phyloP scores from a whole-genome alignment of 768 basidiomycete species.

The Tephrocybe sp. region DNA sequence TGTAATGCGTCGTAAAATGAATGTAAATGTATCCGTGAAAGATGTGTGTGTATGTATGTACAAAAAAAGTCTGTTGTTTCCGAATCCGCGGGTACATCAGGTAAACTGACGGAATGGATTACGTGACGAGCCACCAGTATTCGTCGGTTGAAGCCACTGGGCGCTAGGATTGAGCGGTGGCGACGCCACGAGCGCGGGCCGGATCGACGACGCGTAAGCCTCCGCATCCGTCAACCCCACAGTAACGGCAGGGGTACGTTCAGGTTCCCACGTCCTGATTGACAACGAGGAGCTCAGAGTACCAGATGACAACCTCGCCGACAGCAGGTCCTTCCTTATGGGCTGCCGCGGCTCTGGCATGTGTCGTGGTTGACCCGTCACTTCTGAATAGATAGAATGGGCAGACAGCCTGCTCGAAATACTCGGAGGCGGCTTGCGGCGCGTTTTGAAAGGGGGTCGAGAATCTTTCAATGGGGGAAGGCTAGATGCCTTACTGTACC shows the following conservation, averaged over 20 bases:
- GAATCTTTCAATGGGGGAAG: conserved; percentile 37
- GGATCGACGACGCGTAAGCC: conserved; percentile 52
- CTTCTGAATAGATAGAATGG: conserved; percentile 66
- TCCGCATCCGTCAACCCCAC: conserved; percentile 55
- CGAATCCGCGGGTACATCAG: background rate
- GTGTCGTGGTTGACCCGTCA: conserved; percentile 61
- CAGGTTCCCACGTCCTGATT: conserved; percentile 17
- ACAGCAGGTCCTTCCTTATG: conserved; percentile 45
- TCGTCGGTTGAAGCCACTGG: conserved; percentile 40
- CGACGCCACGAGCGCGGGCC: conserved; percentile 30
- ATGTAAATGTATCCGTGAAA: background rate
- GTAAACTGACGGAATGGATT: conserved; percentile 49
- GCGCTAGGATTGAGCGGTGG: conserved; percentile 31
- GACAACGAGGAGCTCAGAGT: conserved; percentile 39
- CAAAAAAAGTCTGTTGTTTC: background rate
- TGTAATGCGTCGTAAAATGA: background rate
- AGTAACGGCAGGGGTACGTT: conserved; percentile 12
- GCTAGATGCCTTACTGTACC: conserved; percentile 36
- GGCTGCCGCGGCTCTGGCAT: conserved; percentile 77
- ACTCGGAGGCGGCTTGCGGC: conserved; percentile 16
- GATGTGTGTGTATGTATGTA: background rate
- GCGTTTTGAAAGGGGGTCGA: conserved; percentile 10
- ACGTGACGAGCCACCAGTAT: conserved; percentile 47
- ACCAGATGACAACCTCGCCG: conserved; percentile 50
- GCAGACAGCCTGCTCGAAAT: conserved; percentile 35